These are phyloP conservation scores for Ananas comosus DNA, from an alignment of 176 grass and related monocot species.

Conservation along the genomic window DNA sequence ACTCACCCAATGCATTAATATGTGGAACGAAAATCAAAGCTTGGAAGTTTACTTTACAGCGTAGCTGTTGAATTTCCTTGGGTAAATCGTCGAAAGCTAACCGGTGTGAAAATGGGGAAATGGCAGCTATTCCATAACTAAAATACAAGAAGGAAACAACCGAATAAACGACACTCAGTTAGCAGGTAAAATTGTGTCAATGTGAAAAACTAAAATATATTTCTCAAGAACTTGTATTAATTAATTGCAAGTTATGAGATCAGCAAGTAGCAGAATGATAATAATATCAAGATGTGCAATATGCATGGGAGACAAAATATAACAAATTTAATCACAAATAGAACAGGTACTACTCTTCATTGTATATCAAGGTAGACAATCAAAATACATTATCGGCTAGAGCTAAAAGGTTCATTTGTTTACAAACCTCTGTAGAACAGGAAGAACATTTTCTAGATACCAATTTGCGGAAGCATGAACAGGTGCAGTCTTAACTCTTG, in stretches of 20 bases:
- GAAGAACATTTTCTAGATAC: slow-evolving; percentile 90
- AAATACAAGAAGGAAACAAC: slow-evolving; percentile 26
- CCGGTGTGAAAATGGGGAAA: slow-evolving; percentile 86
- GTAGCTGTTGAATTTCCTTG: slow-evolving; percentile 50
- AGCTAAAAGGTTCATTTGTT: not conserved
- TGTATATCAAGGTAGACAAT: not conserved
- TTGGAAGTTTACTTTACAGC: slow-evolving; percentile 89
- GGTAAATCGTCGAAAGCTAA: slow-evolving; percentile 82
- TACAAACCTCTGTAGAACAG: slow-evolving; percentile 74
- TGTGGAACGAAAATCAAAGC: slow-evolving; percentile 68
- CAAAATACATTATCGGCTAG: not conserved
- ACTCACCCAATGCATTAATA: slow-evolving; percentile 60
- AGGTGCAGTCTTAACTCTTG: slow-evolving; percentile 86
- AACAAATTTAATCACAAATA: not conserved
- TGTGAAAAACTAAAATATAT: not conserved
- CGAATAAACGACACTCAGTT: not conserved
- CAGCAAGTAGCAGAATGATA: not conserved
- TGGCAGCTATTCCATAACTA: slow-evolving; percentile 81
- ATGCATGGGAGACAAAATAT: not conserved
- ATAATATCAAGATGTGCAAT: not conserved
- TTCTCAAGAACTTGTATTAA: not conserved
- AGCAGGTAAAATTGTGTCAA: not conserved
- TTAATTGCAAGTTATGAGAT: not conserved
- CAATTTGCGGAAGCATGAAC: slow-evolving; percentile 73
- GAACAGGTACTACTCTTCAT: not conserved